Evolutionary conservation across 495 filamentous ascomycete genomes (phyloP), one percentile per base, ranked within the genome.

Genomic region (Aspergillus sclerotiicarbonarius): DNA sequence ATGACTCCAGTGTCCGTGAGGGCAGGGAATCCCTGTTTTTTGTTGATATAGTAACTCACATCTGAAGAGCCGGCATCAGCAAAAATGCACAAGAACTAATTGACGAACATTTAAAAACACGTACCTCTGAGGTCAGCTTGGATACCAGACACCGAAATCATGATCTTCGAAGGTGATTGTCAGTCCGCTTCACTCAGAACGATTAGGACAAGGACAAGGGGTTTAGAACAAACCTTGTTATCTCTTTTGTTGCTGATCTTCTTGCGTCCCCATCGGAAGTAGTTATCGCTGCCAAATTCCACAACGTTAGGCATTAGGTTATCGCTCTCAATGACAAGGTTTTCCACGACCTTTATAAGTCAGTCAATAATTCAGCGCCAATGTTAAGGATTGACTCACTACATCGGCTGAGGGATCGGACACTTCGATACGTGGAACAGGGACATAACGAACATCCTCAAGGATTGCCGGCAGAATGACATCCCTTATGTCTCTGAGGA

Each of bases 231-330:
- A 41, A 91, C 77, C 63, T 89, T 87, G 72, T 96, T 91, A 70
- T 87, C 86, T 62, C 83, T 86, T 77, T 85, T 91, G 83, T 81
- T 96, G 70, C 83, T 81, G 50, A 87, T 78, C 57, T 80, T 82
- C 87, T 94, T 96, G 64, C 94, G 90, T 20, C 94, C 95, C 83
- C 89, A 97, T 59, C 90, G 87, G 83, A 91, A 92, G 78, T 96
- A 96, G 76, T 97, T 96, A 75, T 98, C 93, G 68, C 84, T 90
- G 47, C 85, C 85, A 64, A 98, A 84, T 66, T 98, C 95, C 25
- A 97, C 74, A 2, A 96, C 85, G 70, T 98, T 98, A 39, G 94
- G 94, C 82, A 94, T 90, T 62, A 98, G 83, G 74, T 98, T 98
- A 76, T 98, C 94, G 58, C 91, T 90, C 76, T 98, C 94, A 61